Evolutionary conservation across 257 asterid species (phyloP).

Genomic region (Buddleja alternifolia): DNA sequence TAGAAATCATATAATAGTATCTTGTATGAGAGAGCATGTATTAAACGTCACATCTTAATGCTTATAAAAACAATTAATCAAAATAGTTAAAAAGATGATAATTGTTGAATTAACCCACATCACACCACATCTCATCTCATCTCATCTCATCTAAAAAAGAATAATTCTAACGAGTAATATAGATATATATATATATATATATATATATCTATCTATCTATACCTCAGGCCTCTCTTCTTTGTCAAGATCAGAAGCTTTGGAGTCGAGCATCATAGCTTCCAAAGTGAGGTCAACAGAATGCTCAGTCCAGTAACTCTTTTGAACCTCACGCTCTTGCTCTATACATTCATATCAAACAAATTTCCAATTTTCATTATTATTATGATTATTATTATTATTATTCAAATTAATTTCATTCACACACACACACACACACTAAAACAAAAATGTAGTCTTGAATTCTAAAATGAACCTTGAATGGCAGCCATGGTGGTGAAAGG

Average conservation of each 20-base stretch:
- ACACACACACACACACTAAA: neutral
- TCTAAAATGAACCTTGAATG: constrained; percentile 43
- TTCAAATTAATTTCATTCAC: neutral
- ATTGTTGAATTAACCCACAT: neutral
- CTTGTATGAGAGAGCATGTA: too few species aligned
- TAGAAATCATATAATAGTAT: too few species aligned
- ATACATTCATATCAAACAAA: constrained; percentile 23
- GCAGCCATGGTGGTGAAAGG: constrained; percentile 58
- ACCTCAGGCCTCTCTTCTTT: constrained; percentile 99
- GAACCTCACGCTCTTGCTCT: constrained; percentile 86
- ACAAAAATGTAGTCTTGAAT: neutral
- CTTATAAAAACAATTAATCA: too few species aligned
- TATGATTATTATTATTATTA: too few species aligned
- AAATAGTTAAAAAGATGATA: constrained; percentile 6
- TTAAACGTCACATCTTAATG: neutral
- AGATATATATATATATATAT: too few species aligned
- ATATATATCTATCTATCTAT: neutral
- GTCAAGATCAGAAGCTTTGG: constrained; percentile 93
- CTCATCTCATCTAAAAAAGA: too few species aligned
- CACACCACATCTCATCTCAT: too few species aligned
- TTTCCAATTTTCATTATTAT: too few species aligned
- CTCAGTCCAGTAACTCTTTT: constrained; percentile 90
- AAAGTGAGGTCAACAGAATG: constrained; percentile 75
- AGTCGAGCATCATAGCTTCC: constrained; percentile 98
- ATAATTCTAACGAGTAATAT: too few species aligned